Evolutionary conservation across 371 early-diverging fungal species (phyloP).

Genomic region (Syncephalastrum racemosum): DNA sequence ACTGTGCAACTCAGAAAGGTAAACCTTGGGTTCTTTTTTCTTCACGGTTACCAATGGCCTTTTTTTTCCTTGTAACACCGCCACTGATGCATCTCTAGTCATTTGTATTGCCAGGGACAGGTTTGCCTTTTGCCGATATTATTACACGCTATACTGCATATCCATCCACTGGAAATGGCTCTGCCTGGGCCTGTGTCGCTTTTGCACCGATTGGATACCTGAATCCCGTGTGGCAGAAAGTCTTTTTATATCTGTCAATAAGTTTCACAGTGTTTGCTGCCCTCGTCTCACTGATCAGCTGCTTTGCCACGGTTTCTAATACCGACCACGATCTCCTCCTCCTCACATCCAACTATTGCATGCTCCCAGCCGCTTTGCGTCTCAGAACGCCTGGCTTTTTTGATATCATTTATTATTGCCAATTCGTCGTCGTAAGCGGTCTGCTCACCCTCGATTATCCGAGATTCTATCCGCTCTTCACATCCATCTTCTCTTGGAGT

Average conservation of each 20-base stretch:
- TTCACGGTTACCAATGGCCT: not conserved
- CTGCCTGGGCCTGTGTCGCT: conserved; percentile 36
- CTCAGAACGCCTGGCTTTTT: conserved; percentile 58
- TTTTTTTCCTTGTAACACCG: not conserved
- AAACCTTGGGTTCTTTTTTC: conserved; percentile 1
- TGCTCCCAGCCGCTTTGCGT: conserved; percentile 46
- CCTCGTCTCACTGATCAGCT: conserved; percentile 29
- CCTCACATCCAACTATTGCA: conserved; percentile 53
- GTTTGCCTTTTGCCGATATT: conserved; percentile 39
- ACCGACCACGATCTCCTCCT: conserved; percentile 44
- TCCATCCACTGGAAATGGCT: conserved; percentile 23
- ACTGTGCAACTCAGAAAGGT: conserved; percentile 20
- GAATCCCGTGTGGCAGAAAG: conserved; percentile 36
- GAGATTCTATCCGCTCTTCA: conserved; percentile 49
- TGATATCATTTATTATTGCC: conserved; percentile 53
- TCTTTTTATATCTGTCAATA: conserved; percentile 45
- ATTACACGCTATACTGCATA: conserved; percentile 31
- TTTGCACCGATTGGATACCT: conserved; percentile 52
- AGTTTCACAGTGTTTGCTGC: conserved; percentile 34
- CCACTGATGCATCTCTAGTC: conserved; percentile 7
- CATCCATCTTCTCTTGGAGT: conserved; percentile 58
- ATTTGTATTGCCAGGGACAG: conserved; percentile 15
- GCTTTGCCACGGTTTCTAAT: conserved; percentile 41
- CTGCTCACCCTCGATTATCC: conserved; percentile 55
- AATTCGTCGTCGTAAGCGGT: conserved; percentile 52